These are phyloP conservation scores for Coemansia sp. DNA, from an alignment of 192 early-diverging fungal genomes.

Conservation along the genomic window DNA sequence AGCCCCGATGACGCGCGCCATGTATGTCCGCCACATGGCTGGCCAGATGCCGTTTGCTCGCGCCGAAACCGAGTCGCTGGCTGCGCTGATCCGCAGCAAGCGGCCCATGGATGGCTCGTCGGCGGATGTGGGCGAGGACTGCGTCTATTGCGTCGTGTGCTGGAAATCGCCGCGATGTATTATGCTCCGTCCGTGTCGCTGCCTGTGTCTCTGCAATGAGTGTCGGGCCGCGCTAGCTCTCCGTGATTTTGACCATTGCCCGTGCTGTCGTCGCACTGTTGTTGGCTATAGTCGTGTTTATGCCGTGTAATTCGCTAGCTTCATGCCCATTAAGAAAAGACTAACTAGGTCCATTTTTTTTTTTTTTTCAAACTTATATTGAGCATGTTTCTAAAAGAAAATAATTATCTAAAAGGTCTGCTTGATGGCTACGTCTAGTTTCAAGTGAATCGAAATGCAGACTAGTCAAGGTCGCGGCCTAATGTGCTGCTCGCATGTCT, in stretches of 20 bases:
- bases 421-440: too few species aligned
- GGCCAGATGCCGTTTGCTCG: constrained; percentile 27
- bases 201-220: constrained; percentile 54
- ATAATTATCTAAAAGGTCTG: too few species aligned
- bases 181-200: constrained; percentile 55
- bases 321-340: background rate
- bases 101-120: background rate
- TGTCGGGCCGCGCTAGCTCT: constrained; percentile 42
- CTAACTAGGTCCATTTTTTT: too few species aligned
- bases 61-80: constrained; percentile 33
- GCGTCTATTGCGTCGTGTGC: constrained; percentile 43
- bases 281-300: constrained; percentile 52
- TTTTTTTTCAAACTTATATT: too few species aligned
- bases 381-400: too few species aligned
- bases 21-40: constrained; percentile 26
- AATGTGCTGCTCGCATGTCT: too few species aligned
- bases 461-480: too few species aligned
- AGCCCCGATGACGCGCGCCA: constrained; percentile 37
- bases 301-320: constrained; percentile 21
- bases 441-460: too few species aligned
- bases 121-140: background rate
- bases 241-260: constrained; percentile 53
- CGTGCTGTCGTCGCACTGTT: constrained; percentile 48
- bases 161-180: constrained; percentile 43
- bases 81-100: constrained; percentile 44